A percentile compares a stretch with the other conserved stretches of the same genome.
Conservation (phyloP, 2,329 filamentous ascomycete genomes). For the Pleoardoris graminearum region DNA sequence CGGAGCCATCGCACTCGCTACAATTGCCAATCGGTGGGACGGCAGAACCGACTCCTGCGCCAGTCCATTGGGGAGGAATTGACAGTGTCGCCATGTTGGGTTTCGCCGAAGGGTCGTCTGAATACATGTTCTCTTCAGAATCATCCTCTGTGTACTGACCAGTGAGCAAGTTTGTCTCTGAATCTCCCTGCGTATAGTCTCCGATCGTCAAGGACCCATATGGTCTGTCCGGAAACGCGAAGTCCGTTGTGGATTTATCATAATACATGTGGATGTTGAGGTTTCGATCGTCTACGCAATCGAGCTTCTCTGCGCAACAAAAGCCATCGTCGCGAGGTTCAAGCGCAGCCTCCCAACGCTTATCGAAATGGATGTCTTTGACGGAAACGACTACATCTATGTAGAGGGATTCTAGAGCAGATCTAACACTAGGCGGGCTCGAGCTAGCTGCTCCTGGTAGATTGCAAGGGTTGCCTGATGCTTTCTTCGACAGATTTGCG, state of each 20-base stretch:
- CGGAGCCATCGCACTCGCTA: slow-evolving; percentile 39
- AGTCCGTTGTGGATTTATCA: slow-evolving; percentile 58
- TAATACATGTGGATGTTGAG: slow-evolving; percentile 55
- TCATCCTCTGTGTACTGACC: slow-evolving; percentile 49
- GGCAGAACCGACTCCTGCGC: slow-evolving; percentile 50
- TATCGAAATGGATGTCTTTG: slow-evolving; percentile 36
- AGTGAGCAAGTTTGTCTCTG: slow-evolving; percentile 49
- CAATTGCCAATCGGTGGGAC: slow-evolving; percentile 52
- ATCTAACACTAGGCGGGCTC: slow-evolving; percentile 37
- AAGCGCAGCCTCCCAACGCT: slow-evolving; percentile 24
- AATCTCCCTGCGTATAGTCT: slow-evolving; percentile 47
- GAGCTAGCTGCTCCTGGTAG: slow-evolving; percentile 40
- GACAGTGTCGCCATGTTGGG: slow-evolving; percentile 51
- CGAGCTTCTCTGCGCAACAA: slow-evolving; percentile 43
- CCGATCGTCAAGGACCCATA: slow-evolving; percentile 53
- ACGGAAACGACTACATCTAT: slow-evolving; percentile 41
- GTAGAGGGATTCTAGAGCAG: slow-evolving; percentile 42
- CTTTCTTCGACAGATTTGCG: slow-evolving; percentile 26
- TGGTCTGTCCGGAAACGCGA: slow-evolving; percentile 51
- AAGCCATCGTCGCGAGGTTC: slow-evolving; percentile 28
- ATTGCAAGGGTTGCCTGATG: slow-evolving; percentile 38
- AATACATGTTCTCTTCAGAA: slow-evolving; percentile 53
- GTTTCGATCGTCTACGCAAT: slow-evolving; percentile 48
- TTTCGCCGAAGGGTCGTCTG: slow-evolving; percentile 38
- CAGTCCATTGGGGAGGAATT: slow-evolving; percentile 53